Evolutionary conservation across 495 filamentous ascomycete genomes (phyloP), one percentile per base, ranked within the genome.

Genomic region (Neurospora sp.): DNA sequence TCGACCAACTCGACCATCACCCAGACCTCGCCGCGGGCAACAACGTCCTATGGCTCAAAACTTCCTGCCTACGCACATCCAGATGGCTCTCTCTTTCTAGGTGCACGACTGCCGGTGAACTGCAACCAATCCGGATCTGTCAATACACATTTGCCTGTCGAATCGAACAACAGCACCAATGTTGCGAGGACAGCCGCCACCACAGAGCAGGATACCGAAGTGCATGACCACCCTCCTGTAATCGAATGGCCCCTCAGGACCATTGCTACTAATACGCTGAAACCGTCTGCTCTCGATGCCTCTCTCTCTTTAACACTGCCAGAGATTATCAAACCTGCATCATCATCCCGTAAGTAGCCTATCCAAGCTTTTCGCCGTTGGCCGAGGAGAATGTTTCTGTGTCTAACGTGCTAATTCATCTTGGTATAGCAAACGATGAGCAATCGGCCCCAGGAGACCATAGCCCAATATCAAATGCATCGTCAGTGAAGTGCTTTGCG

Each of bases 61-160:
- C 6, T 8, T 36, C 13, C 42, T 34, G 43, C 69, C 21, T 17
- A 38, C 19, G 17, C 38, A 69, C 21, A 71, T 37, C 37, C 71
- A 19, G 74, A 70, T 42, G 13, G 34, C 21, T 28, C 72, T 2
- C 31, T 40, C 13, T 24, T 38, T 7, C 31, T 71, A 38, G 43
- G 39, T 13, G 13, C 15, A 21, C 40, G 42, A 0, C 42, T 73
- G 9, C 71, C 70, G 31, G 10, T 24, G 17, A 62, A 42, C 15
- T 37, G 31, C 31, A 45, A 17, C 76, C 76, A 76, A 1, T 74
- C 75, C 8, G 71, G 72, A 15, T 81, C 80, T 2, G 45, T 82
- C 39, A 75, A 74, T 73, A 76, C 74, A 0, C 78, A 77, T 43
- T 54, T 78, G 70, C 76, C 78, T 0, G 21, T 40, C 1, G 62